Evolutionary conservation across 169 alveolate species (phyloP).

Genomic region (Plasmodium relictum): DNA sequence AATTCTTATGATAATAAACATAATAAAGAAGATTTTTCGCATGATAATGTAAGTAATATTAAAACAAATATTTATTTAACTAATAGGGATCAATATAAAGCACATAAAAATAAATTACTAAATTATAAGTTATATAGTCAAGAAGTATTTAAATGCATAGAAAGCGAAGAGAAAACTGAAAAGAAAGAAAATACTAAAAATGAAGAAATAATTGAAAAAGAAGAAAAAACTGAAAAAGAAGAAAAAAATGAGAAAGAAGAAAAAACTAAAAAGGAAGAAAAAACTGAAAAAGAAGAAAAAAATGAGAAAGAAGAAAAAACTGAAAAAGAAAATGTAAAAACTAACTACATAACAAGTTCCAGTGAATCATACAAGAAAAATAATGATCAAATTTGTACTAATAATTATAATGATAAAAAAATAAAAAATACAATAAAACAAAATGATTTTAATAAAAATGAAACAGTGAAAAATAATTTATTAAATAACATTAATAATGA

Average conservation of each 20-base stretch:
- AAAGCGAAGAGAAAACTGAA: neutral
- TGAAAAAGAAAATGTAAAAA: neutral
- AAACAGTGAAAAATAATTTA: too few species aligned
- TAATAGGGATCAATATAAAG: neutral
- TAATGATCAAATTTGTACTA: neutral
- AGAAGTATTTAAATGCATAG: neutral
- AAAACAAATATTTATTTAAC: neutral
- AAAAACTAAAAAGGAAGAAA: neutral
- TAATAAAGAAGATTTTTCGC: neutral
- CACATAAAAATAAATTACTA: neutral
- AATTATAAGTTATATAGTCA: neutral
- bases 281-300: neutral
- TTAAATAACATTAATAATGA: too few species aligned
- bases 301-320: neutral
- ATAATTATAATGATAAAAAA: too few species aligned
- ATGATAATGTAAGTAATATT: neutral
- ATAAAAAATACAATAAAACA: too few species aligned
- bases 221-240: neutral
- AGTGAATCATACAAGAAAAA: too few species aligned
- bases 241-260: neutral
- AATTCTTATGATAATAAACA: neutral
- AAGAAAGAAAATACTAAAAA: neutral
- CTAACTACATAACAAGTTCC: neutral
- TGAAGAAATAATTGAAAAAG: neutral
- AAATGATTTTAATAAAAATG: too few species aligned